These are phyloP conservation scores for Aspergillus flavus DNA, from an alignment of 2,329 filamentous ascomycete species.

Conservation along the genomic window DNA sequence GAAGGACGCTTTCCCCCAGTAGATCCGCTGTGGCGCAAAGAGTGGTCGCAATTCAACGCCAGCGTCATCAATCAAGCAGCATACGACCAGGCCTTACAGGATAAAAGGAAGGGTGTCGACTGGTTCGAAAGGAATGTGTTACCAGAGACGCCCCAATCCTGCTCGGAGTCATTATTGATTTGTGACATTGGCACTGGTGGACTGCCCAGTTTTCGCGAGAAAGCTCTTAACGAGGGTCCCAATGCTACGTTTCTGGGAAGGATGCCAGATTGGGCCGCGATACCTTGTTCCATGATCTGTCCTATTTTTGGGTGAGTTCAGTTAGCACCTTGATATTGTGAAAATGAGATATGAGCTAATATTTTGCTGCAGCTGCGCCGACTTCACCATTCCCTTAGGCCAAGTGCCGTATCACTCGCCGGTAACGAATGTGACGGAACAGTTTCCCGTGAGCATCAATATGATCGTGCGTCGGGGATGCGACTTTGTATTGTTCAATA, in stretches of 20 bases:
- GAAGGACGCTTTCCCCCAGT: constrained; percentile 16
- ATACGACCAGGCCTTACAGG: constrained; percentile 6
- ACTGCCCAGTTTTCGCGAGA: constrained; percentile 18
- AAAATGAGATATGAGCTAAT: background rate
- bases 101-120: constrained; percentile 1
- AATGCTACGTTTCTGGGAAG: constrained; percentile 13
- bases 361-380: constrained; percentile 6
- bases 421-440: constrained; percentile 5
- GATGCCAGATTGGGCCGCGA: constrained; percentile 3
- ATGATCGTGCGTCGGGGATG: constrained; percentile 17
- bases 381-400: constrained; percentile 16
- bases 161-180: constrained; percentile 31
- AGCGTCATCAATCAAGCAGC: constrained; percentile 2
- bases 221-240: constrained; percentile 12
- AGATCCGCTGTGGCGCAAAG: constrained; percentile 5
- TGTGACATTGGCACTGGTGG: constrained; percentile 30
- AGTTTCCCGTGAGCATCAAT: constrained; percentile 14
- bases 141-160: constrained; percentile 19
- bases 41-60: constrained; percentile 11
- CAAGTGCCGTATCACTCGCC: constrained; percentile 13
- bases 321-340: background rate
- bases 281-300: constrained; percentile 13
- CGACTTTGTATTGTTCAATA: constrained; percentile 18
- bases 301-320: constrained; percentile 15
- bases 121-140: constrained; percentile 34